phyloP scores from a whole-genome alignment of 2,329 filamentous ascomycete genomes.

The Tolypocladium guangdongense region DNA sequence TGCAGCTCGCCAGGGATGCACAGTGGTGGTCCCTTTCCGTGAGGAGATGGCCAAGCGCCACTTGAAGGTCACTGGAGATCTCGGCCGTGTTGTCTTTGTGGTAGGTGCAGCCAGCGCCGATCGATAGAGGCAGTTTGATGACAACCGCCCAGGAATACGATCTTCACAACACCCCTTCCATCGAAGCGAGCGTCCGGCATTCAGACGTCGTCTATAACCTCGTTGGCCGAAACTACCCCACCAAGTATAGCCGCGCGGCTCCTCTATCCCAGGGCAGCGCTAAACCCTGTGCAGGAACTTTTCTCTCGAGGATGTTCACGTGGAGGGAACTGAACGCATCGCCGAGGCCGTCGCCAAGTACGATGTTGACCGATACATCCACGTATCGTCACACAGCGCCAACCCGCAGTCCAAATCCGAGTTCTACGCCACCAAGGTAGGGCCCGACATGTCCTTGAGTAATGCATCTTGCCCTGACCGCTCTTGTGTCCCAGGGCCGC shows the following conservation, averaged over 20 bases:
- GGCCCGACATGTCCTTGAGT: slow-evolving; percentile 4
- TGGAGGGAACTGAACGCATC: slow-evolving; percentile 87
- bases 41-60: slow-evolving; percentile 98
- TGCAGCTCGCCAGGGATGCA: slow-evolving; percentile 82
- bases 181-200: slow-evolving; percentile 93
- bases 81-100: slow-evolving; percentile 80
- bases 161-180: slow-evolving; percentile 83
- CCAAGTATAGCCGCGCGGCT: slow-evolving; percentile 56
- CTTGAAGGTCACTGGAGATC: slow-evolving; percentile 89
- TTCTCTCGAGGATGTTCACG: slow-evolving; percentile 79
- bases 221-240: slow-evolving; percentile 87
- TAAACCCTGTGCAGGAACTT: slow-evolving; percentile 66
- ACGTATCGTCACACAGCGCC: slow-evolving; percentile 92
- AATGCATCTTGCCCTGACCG: neutral
- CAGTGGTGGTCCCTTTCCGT: slow-evolving; percentile 82
- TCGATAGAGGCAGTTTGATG: slow-evolving; percentile 3
- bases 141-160: slow-evolving; percentile 65
- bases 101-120: slow-evolving; percentile 31
- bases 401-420: slow-evolving; percentile 69
- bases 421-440: slow-evolving; percentile 82
- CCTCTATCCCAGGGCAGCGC: neutral
- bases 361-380: slow-evolving; percentile 92
- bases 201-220: slow-evolving; percentile 98
- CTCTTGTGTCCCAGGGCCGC: slow-evolving; percentile 39
- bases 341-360: slow-evolving; percentile 94